Evolutionary conservation across 116 monocot species (phyloP), one percentile per base, ranked within the genome.

Genomic region (Iris pallida): DNA sequence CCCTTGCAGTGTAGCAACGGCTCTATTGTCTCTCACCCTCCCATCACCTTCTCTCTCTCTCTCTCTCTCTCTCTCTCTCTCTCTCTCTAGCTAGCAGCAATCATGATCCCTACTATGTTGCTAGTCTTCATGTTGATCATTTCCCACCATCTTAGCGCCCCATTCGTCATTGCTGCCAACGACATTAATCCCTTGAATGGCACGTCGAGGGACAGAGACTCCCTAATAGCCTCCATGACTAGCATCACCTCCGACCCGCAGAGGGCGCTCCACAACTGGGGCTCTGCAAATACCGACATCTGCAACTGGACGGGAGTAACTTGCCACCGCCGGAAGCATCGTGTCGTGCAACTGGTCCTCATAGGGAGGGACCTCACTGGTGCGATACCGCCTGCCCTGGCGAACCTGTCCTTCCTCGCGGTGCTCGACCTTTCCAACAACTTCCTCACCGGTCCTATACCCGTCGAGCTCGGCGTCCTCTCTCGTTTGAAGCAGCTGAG

Each of bases 291-390:
- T 47, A 4, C 46, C 9, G 63, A 67, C 11, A 8, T 68, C 40
- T 97, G 96, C 81, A 81, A 78, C 63, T 97, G 91, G 91, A 81
- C 89, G 11, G 92, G 96, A 59, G 61, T 97, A 43, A 57, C 55
- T 0, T 97, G 96, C 75, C 59, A 81, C 56, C 59, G 5, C 0
- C 11, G 52, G 4, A 69, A 53, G 9, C 45, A 40, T 4, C 84
- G 82, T 0, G 89, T 97, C 13, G 66, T 65, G 17, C 61, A 77
- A 47, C 65, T 92, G 1, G 45, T 69, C 47, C 79, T 97, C 45
- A 79, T 73, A 15, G 77, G 64, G 0, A 55, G n/a, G 5, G 64
- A 51, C 18, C 82, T 97, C 47, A 43, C 52, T 1, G 96, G 92
- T 8, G 45, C 20, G 1, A 85, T 97, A 66, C 75, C 87, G 0